These are phyloP conservation scores for Suillus spraguei DNA, from an alignment of 768 basidiomycete genomes.

Conservation along the genomic window DNA sequence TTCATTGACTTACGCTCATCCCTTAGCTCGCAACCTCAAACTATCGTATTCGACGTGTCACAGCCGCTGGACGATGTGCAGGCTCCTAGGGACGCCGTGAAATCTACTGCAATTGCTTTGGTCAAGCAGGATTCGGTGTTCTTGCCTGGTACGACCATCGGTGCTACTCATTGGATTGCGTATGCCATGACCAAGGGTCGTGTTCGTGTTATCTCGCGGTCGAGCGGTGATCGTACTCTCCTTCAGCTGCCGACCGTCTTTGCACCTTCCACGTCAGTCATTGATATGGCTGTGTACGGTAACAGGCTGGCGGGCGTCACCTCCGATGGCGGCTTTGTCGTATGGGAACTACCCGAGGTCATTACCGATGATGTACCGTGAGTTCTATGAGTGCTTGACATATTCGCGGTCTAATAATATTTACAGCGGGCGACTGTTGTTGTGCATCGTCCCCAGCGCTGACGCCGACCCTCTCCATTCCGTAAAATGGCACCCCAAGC, in stretches of 20 bases:
- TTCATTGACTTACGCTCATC: conserved; percentile 5
- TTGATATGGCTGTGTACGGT: conserved; percentile 84
- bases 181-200: conserved; percentile 93
- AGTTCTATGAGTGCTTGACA: conserved; percentile 32
- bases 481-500: conserved; percentile 89
- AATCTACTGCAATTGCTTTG: conserved; percentile 88
- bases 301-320: conserved; percentile 86
- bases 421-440: conserved; percentile 61
- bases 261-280: conserved; percentile 62
- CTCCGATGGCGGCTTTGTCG: conserved; percentile 86
- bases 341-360: conserved; percentile 83
- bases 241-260: conserved; percentile 74
- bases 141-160: conserved; percentile 84
- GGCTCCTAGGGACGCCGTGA: conserved; percentile 74
- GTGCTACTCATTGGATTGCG: conserved; percentile 90
- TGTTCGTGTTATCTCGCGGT: conserved; percentile 85
- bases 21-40: conserved; percentile 62
- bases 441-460: conserved; percentile 66
- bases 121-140: conserved; percentile 86
- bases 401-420: conserved; percentile 15
- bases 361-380: conserved; percentile 89
- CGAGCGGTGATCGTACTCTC: conserved; percentile 84
- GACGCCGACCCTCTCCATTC: conserved; percentile 67
- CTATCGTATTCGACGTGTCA: conserved; percentile 75
- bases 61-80: conserved; percentile 74